phyloP scores from a whole-genome alignment of 257 asterid genomes.

The Nicotiana sylvestris region DNA sequence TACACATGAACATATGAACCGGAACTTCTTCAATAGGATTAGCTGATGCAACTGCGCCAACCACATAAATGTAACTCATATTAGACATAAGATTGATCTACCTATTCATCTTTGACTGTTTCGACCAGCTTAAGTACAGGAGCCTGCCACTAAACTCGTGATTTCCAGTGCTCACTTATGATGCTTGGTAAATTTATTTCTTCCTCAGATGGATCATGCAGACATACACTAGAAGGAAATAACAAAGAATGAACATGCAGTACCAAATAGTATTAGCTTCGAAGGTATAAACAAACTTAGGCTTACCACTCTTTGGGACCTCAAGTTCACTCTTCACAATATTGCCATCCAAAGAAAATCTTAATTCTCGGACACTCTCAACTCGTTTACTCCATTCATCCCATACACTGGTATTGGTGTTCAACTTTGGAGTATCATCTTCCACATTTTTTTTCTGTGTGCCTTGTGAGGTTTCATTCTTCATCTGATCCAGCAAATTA shows the following conservation, averaged over 20 bases:
- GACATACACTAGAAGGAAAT: not conserved
- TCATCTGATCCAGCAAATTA: slow-evolving; percentile 24
- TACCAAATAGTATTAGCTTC: not conserved
- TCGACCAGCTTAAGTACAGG: not conserved
- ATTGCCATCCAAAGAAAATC: slow-evolving; percentile 73
- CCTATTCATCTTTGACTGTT: not conserved
- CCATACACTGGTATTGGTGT: slow-evolving; percentile 50
- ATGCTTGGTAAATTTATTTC: not conserved
- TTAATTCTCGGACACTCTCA: slow-evolving; percentile 66
- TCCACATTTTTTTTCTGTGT: slow-evolving; percentile 23
- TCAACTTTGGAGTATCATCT: slow-evolving; percentile 23
- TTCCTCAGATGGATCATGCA: not conserved
- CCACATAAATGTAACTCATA: not conserved
- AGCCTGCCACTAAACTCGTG: not conserved
- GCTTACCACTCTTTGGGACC: slow-evolving; percentile 46
- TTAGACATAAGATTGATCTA: slow-evolving; percentile 1
- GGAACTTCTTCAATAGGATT: not conserved
- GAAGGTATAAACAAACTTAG: slow-evolving; percentile 10
- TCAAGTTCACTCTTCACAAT: slow-evolving; percentile 33
- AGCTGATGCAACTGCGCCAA: not conserved
- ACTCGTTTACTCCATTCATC: slow-evolving; percentile 84
- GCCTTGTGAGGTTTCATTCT: slow-evolving; percentile 21
- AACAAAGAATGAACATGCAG: not conserved
- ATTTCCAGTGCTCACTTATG: not conserved
- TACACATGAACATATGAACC: not conserved